Conservation (phyloP, 2,329 filamentous ascomycete species). For the Diaporthe humulicola region DNA sequence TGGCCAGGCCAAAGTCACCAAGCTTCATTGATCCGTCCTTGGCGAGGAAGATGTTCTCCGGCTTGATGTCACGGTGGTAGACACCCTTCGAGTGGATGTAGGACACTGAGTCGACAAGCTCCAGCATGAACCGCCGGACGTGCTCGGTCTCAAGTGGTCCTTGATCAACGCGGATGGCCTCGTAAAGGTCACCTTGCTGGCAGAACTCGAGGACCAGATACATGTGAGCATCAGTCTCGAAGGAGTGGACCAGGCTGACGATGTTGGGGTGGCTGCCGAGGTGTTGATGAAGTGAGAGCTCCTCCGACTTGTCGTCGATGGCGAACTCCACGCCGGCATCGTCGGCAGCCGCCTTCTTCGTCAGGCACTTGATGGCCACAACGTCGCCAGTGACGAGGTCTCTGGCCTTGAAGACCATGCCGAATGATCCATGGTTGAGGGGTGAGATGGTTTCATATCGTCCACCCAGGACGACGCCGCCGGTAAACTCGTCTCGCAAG, state of each 20-base stretch:
- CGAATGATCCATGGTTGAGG: conserved; percentile 98
- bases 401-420: conserved; percentile 95
- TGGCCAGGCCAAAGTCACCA: conserved; percentile 95
- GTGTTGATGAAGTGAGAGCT: conserved; percentile 82
- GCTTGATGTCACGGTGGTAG: conserved; percentile 98
- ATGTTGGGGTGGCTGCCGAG: conserved; percentile 89
- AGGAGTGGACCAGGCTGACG: conserved; percentile 91
- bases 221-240: conserved; percentile 90
- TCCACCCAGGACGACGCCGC: conserved; percentile 85
- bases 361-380: conserved; percentile 96
- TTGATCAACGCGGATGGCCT: conserved; percentile 90
- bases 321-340: conserved; percentile 74
- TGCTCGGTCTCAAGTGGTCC: conserved; percentile 96
- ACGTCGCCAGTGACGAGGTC: conserved; percentile 81
- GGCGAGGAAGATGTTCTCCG: conserved; percentile 97
- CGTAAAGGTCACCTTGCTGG: conserved; percentile 94
- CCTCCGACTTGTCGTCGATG: conserved; percentile 86
- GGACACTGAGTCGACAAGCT: conserved; percentile 89
- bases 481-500: conserved; percentile 84
- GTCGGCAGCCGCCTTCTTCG: conserved; percentile 79
- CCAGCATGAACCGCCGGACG: conserved; percentile 96
- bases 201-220: conserved; percentile 98
- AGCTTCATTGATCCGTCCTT: conserved; percentile 92
- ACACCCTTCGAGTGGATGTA: conserved; percentile 93
- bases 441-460: conserved; percentile 93